Conservation (phyloP, 371 early-diverging fungal species). For the Mortierella sp. region DNA sequence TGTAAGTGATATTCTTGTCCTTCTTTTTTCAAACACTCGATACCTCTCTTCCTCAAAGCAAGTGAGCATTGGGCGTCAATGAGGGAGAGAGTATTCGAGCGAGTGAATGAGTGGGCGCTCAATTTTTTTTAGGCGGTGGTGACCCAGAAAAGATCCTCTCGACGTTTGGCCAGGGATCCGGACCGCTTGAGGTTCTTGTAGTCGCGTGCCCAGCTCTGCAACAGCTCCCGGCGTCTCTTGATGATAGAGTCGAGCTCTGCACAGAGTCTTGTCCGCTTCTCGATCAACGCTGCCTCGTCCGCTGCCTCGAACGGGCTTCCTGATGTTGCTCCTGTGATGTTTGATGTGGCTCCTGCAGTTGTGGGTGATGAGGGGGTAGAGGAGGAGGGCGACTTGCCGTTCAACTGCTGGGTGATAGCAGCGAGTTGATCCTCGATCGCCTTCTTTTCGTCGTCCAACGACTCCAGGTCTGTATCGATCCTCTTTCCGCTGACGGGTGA, state of each 20-base stretch:
- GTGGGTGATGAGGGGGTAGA: slow-evolving; percentile 21
- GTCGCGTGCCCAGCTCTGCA: slow-evolving; percentile 56
- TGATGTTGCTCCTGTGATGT: neutral
- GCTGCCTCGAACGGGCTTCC: slow-evolving; percentile 5
- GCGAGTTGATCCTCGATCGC: slow-evolving; percentile 47
- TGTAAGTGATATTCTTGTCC: neutral
- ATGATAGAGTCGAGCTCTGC: slow-evolving; percentile 32
- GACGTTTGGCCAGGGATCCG: slow-evolving; percentile 49
- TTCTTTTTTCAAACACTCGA: slow-evolving; percentile 4
- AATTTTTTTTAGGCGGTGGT: slow-evolving; percentile 38
- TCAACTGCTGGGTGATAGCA: slow-evolving; percentile 35
- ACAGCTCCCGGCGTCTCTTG: slow-evolving; percentile 47
- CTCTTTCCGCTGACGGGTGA: slow-evolving; percentile 49
- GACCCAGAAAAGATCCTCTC: slow-evolving; percentile 51
- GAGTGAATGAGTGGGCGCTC: slow-evolving; percentile 9
- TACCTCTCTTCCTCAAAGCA: neutral
- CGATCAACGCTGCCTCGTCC: slow-evolving; percentile 27
- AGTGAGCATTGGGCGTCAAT: slow-evolving; percentile 12
- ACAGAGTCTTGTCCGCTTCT: slow-evolving; percentile 33
- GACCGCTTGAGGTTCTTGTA: slow-evolving; percentile 57
- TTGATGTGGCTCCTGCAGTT: neutral
- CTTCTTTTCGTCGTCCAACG: slow-evolving; percentile 44
- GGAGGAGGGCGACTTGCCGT: slow-evolving; percentile 17
- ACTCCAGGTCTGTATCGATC: slow-evolving; percentile 51
- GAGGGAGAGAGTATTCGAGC: neutral